Evolutionary conservation across 148 eudicot species (phyloP).

Genomic region (Camellia japonica): DNA sequence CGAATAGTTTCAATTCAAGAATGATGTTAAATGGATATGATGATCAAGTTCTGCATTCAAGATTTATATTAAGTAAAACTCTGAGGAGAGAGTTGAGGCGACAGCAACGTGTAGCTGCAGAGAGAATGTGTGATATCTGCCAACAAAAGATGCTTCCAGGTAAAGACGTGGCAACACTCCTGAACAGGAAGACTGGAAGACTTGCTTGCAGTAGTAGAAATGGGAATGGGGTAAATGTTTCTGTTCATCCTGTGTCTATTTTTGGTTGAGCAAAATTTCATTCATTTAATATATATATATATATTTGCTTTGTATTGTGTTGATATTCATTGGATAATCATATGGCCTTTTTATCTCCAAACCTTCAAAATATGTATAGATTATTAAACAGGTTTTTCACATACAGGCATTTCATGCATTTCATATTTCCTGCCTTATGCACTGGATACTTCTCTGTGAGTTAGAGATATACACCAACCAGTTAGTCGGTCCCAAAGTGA

Average conservation of each 20-base stretch:
- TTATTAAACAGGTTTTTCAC: neutral
- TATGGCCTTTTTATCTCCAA: neutral
- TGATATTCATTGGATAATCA: neutral
- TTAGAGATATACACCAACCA: slow-evolving; percentile 51
- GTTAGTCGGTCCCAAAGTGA: slow-evolving; percentile 36
- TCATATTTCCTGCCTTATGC: slow-evolving; percentile 86
- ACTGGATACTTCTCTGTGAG: slow-evolving; percentile 89
- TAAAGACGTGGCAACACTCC: slow-evolving; percentile 80
- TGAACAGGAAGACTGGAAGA: slow-evolving; percentile 76
- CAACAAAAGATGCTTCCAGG: slow-evolving; percentile 90
- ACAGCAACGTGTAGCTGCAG: slow-evolving; percentile 61
- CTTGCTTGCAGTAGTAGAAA: slow-evolving; percentile 88
- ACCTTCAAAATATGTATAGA: neutral
- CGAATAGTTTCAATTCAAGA: slow-evolving; percentile 38
- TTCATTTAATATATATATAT: neutral
- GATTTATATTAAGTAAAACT: slow-evolving; percentile 51
- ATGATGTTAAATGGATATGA: slow-evolving; percentile 43
- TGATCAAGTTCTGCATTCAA: slow-evolving; percentile 59
- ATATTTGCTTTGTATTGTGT: neutral
- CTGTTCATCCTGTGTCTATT: neutral
- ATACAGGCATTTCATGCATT: slow-evolving; percentile 85
- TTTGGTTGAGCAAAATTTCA: neutral
- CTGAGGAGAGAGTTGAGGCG: slow-evolving; percentile 60
- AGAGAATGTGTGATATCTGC: slow-evolving; percentile 83
- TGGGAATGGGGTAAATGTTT: slow-evolving; percentile 59